These are phyloP conservation scores for Solanum lycopersicoides DNA, from an alignment of 257 asterid species.

Conservation along the genomic window DNA sequence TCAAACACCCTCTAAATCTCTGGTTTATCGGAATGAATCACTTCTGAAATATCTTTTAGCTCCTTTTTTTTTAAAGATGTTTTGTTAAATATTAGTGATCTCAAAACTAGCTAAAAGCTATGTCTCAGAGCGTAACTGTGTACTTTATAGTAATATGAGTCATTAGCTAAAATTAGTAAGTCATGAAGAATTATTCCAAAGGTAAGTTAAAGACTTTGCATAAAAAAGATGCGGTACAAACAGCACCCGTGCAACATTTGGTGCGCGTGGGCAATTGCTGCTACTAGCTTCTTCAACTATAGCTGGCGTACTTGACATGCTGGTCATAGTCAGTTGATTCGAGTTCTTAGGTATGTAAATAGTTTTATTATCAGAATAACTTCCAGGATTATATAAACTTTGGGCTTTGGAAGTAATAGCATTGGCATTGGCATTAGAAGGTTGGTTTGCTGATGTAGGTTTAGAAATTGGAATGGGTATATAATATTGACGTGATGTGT, in stretches of 20 bases:
- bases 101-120: neutral
- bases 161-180: too few relatives aligned
- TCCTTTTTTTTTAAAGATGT: too few relatives aligned
- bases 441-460: neutral
- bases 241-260: conserved; percentile 4
- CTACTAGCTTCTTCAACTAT: conserved; percentile 3
- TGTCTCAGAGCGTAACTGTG: too few relatives aligned
- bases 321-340: conserved; percentile 3
- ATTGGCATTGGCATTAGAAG: neutral
- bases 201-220: neutral
- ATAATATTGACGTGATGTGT: neutral
- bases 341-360: neutral
- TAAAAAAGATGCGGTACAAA: conserved; percentile 30
- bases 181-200: too few relatives aligned
- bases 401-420: neutral
- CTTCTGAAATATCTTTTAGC: neutral
- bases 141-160: too few relatives aligned
- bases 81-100: neutral
- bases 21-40: neutral
- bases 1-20: neutral
- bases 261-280: neutral
- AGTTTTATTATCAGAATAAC: neutral
- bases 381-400: neutral
- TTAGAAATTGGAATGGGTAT: neutral
- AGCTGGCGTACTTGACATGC: conserved; percentile 7